phyloP scores from a whole-genome alignment of 2,329 filamentous ascomycete genomes.

The Ophiostoma fasciatum region DNA sequence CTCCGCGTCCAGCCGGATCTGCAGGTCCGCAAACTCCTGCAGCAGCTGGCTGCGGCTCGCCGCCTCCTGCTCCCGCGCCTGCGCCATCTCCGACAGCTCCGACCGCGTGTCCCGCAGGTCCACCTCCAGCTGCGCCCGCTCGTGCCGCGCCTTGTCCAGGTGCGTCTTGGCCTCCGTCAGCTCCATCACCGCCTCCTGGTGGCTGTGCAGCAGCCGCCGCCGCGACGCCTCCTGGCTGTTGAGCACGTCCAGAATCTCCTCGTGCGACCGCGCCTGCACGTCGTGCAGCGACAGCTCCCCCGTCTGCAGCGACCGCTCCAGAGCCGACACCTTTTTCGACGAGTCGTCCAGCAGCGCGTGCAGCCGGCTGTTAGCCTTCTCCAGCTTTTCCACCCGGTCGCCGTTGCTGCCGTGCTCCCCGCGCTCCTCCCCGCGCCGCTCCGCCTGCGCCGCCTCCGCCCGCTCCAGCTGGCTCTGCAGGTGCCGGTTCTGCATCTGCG shows the following conservation, averaged over 20 bases:
- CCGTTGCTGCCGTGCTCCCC: background rate
- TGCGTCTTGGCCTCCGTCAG: constrained; percentile 74
- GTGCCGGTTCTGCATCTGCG: constrained; percentile 90
- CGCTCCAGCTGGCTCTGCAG: constrained; percentile 77
- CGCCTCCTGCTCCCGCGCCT: constrained; percentile 72
- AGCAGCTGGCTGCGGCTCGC: constrained; percentile 78
- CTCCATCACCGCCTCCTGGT: constrained; percentile 75
- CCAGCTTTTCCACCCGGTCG: constrained; percentile 69
- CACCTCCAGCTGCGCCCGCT: constrained; percentile 65
- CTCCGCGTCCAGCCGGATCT: constrained; percentile 84
- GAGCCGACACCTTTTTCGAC: constrained; percentile 72
- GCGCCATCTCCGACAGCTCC: constrained; percentile 66
- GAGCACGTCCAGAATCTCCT: constrained; percentile 83
- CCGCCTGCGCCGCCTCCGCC: constrained; percentile 47
- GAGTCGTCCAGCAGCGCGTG: constrained; percentile 95
- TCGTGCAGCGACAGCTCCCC: constrained; percentile 83
- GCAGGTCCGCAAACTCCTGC: constrained; percentile 83
- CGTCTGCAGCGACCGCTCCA: constrained; percentile 75
- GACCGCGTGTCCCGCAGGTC: constrained; percentile 73
- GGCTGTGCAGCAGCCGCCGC: constrained; percentile 63
- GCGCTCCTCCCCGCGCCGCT: too few relatives aligned
- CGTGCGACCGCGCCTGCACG: constrained; percentile 83
- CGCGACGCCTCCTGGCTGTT: constrained; percentile 87
- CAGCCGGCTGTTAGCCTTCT: constrained; percentile 78
- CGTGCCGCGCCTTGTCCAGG: constrained; percentile 74